These are phyloP conservation scores for Coemansia sp. DNA, from an alignment of 371 early-diverging fungal species.

Conservation along the genomic window DNA sequence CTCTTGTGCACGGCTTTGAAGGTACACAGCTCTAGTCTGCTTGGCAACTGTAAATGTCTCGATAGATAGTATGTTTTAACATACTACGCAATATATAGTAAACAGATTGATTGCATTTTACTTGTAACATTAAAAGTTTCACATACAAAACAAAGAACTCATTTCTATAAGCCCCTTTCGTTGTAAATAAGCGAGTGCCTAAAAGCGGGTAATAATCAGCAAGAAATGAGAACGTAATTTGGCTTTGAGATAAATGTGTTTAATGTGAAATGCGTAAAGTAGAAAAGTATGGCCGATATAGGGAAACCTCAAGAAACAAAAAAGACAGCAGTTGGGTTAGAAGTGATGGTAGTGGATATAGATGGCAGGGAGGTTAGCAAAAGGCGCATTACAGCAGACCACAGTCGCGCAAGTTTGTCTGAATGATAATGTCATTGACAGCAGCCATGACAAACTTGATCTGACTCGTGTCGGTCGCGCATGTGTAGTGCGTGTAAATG, in stretches of 20 bases:
- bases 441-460: slow-evolving; percentile 94
- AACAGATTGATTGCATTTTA: too few relatives aligned
- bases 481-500: slow-evolving; percentile 92
- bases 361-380: background rate
- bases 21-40: too few relatives aligned
- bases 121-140: too few relatives aligned
- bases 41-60: too few relatives aligned
- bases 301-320: background rate
- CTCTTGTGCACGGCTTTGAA: too few relatives aligned
- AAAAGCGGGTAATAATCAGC: too few relatives aligned
- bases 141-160: too few relatives aligned
- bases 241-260: background rate
- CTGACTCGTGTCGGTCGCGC: slow-evolving; percentile 96
- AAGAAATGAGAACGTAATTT: background rate
- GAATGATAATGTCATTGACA: slow-evolving; percentile 94
- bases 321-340: background rate
- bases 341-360: background rate
- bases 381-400: slow-evolving; percentile 71
- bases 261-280: background rate
- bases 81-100: too few relatives aligned
- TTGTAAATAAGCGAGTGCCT: too few relatives aligned
- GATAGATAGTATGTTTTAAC: too few relatives aligned
- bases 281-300: background rate
- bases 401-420: slow-evolving; percentile 78
- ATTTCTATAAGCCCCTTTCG: too few relatives aligned